Conservation (phyloP, 768 basidiomycete genomes). For the Lactarius deliciosus region DNA sequence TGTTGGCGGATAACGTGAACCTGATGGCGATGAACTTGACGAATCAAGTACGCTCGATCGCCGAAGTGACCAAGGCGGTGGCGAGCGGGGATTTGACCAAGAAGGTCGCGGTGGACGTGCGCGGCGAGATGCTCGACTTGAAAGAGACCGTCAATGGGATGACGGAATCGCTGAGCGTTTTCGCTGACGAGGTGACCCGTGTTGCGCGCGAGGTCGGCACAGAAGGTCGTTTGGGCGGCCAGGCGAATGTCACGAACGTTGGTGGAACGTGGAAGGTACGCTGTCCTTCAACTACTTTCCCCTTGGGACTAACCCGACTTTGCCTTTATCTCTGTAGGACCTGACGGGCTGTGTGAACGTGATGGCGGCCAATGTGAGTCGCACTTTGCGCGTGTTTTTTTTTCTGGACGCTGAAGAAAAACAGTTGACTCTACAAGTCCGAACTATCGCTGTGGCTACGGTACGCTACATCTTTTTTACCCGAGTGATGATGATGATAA, state of each 20-base stretch:
- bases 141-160: constrained; percentile 95
- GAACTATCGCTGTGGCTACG: constrained; percentile 90
- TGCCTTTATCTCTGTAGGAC: constrained; percentile 45
- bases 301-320: not conserved
- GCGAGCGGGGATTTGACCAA: constrained; percentile 91
- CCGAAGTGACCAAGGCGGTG: constrained; percentile 93
- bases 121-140: constrained; percentile 87
- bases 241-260: constrained; percentile 90
- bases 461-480: constrained; percentile 43
- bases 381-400: constrained; percentile 11
- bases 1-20: constrained; percentile 79
- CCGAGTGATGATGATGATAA: constrained; percentile 9
- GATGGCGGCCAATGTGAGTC: constrained; percentile 86
- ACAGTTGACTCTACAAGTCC: constrained; percentile 88
- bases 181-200: constrained; percentile 79
- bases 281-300: not conserved
- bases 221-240: constrained; percentile 92
- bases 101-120: constrained; percentile 88
- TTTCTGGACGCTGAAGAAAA: constrained; percentile 8
- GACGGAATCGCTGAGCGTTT: constrained; percentile 84
- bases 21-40: constrained; percentile 89
- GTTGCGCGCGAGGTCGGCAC: constrained; percentile 98
- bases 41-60: constrained; percentile 89
- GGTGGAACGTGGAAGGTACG: constrained; percentile 90
- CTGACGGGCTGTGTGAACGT: constrained; percentile 95